Evolutionary conservation across 73 alveolate genomes (phyloP).

Genomic region (Paraurostyla sp.): DNA sequence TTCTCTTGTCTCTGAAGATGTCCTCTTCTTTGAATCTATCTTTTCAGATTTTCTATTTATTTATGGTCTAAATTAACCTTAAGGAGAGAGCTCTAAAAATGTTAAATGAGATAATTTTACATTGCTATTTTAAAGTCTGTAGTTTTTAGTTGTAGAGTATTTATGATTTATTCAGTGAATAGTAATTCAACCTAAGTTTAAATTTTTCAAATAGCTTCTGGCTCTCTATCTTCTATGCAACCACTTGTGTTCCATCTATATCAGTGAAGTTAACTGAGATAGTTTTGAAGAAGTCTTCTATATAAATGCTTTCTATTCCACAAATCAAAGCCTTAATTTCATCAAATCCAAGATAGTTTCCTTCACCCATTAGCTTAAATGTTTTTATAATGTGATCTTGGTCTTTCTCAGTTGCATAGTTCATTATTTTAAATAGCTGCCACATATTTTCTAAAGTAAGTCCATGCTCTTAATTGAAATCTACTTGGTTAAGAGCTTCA

Average conservation of each 20-base stretch:
- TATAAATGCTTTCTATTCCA: slow-evolving; percentile 21
- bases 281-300: neutral
- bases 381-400: neutral
- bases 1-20: neutral
- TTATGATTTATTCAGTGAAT: too few species aligned
- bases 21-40: neutral
- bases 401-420: neutral
- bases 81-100: neutral
- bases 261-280: neutral
- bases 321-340: neutral
- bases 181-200: too few species aligned
- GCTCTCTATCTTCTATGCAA: too few species aligned
- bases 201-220: too few species aligned
- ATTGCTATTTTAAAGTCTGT: neutral
- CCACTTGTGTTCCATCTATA: too few species aligned
- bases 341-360: slow-evolving; percentile 19
- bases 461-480: neutral
- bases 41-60: neutral
- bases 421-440: neutral
- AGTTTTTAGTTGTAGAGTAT: too few species aligned
- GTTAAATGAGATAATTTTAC: neutral
- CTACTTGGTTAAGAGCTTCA: neutral
- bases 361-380: slow-evolving; percentile 11
- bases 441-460: neutral
- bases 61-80: neutral